Evolutionary conservation across 2,329 filamentous ascomycete genomes (phyloP).

Genomic region (Pseudogymnoascus sp.): DNA sequence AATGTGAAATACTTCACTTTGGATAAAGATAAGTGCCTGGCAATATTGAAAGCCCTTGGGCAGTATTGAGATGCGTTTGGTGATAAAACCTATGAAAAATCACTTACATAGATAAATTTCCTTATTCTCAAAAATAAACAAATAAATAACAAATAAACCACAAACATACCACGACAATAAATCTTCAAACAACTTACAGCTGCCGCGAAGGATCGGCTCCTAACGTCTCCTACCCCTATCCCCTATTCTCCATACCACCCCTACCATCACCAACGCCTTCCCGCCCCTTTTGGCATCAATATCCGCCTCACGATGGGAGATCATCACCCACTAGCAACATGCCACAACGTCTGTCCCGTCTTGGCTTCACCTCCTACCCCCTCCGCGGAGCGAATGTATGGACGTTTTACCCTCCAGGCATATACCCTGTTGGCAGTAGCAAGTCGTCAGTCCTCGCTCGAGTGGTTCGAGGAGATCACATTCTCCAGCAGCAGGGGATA

Average conservation of each 20-base stretch:
- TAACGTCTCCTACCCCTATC: not conserved
- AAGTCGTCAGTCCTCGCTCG: not conserved
- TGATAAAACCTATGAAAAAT: no score
- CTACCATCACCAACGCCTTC: not conserved
- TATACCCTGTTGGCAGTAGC: not conserved
- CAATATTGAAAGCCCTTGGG: no score
- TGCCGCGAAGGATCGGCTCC: no score
- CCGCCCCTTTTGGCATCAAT: not conserved
- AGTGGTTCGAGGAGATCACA: not conserved
- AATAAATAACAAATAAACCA: no score
- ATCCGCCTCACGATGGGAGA: not conserved
- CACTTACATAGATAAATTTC: no score
- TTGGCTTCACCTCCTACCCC: not conserved
- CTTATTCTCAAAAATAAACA: no score
- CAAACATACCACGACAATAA: not conserved
- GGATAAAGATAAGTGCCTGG: not conserved
- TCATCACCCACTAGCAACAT: not conserved
- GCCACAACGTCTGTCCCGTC: not conserved
- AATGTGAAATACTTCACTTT: not conserved
- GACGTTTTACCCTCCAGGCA: not conserved
- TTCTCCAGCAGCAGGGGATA: not conserved
- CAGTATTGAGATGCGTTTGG: not conserved
- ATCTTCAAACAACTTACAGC: not conserved
- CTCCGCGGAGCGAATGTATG: not conserved
- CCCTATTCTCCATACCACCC: not conserved